A percentile compares a stretch with the other conserved stretches of the same genome.
Evolutionary conservation across 1,139 yeast genomes (phyloP).

Genomic region (Yarrowia galli): DNA sequence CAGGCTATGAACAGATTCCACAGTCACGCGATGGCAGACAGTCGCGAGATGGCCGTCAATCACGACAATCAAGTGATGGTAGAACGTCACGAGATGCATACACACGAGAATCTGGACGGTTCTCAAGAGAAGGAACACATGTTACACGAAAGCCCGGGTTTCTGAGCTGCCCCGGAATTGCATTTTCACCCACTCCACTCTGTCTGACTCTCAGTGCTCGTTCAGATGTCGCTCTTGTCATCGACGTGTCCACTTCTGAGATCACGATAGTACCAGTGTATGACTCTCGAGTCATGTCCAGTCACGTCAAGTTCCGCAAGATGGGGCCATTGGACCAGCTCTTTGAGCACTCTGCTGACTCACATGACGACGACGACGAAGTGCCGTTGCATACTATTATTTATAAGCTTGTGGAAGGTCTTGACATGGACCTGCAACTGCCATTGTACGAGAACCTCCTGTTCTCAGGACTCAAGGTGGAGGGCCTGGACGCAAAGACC

Average conservation of each 20-base stretch:
- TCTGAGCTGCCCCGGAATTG: conserved; percentile 15
- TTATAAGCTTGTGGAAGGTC: conserved; percentile 9
- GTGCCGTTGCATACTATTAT: conserved; percentile 22
- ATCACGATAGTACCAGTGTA: conserved; percentile 22
- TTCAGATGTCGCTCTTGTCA: conserved; percentile 8
- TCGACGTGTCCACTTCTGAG: conserved; percentile 4
- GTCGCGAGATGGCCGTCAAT: neutral
- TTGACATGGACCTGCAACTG: conserved; percentile 8
- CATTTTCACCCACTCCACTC: conserved; percentile 18
- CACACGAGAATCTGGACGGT: conserved; percentile 1
- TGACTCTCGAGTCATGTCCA: conserved; percentile 22
- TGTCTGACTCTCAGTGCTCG: conserved; percentile 34
- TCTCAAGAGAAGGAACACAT: neutral
- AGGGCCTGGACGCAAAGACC: neutral
- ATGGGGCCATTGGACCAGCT: neutral
- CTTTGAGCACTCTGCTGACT: conserved; percentile 6
- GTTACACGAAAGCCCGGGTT: conserved; percentile 1
- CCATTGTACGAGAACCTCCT: conserved; percentile 28
- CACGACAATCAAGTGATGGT: neutral
- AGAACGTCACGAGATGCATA: neutral
- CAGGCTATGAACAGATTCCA: conserved; percentile 4
- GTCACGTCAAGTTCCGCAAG: conserved; percentile 16
- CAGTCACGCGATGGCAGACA: conserved; percentile 5
- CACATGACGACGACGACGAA: conserved; percentile 32
- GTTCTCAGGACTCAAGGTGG: neutral